Percentiles rank a stretch among this genome's conserved stretches.
Conservation (phyloP, 1,284 basidiomycete species). For the Anthracocystis panici-leucophaei region DNA sequence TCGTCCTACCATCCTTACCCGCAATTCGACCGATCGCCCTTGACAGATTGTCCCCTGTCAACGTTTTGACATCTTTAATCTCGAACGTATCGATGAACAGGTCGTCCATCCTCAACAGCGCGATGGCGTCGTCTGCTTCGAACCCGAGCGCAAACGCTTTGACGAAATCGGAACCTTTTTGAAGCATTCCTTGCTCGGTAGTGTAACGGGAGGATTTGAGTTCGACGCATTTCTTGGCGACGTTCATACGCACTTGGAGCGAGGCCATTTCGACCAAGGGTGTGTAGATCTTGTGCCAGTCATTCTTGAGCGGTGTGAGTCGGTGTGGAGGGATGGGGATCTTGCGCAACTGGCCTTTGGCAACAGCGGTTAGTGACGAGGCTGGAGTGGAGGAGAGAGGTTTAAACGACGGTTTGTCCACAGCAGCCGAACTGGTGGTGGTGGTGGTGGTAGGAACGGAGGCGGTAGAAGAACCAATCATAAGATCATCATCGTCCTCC, state of each 20-base stretch:
- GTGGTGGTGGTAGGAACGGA: slow-evolving; percentile 4
- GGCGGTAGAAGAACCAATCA: slow-evolving; percentile 34
- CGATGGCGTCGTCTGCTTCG: slow-evolving; percentile 87
- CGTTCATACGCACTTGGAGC: slow-evolving; percentile 96
- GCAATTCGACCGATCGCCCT: slow-evolving; percentile 98
- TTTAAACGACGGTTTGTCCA: slow-evolving; percentile 26
- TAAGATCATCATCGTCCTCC: slow-evolving; percentile 47
- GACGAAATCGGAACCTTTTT: slow-evolving; percentile 98
- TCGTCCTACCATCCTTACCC: slow-evolving; percentile 96
- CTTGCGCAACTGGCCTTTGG: slow-evolving; percentile 61
- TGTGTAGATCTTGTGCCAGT: slow-evolving; percentile 97
- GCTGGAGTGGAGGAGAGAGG: slow-evolving; percentile 27
- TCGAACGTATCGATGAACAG: slow-evolving; percentile 96
- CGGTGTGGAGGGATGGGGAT: slow-evolving; percentile 94
- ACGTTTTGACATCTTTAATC: slow-evolving; percentile 98
- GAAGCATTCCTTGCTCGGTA: slow-evolving; percentile 73
- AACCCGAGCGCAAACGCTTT: slow-evolving; percentile 95
- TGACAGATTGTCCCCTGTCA: slow-evolving; percentile 95
- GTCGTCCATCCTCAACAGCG: slow-evolving; percentile 92
- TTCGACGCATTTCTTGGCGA: slow-evolving; percentile 87
- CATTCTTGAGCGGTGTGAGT: slow-evolving; percentile 95
- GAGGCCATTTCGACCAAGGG: slow-evolving; percentile 94
- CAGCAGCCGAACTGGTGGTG: background rate
- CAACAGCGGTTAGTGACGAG: slow-evolving; percentile 32
- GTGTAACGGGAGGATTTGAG: slow-evolving; percentile 96